A percentile compares a stretch with the other conserved stretches of the same genome.
Evolutionary conservation across 2,329 filamentous ascomycete species (phyloP).

Genomic region (Sporothrix curviconia): DNA sequence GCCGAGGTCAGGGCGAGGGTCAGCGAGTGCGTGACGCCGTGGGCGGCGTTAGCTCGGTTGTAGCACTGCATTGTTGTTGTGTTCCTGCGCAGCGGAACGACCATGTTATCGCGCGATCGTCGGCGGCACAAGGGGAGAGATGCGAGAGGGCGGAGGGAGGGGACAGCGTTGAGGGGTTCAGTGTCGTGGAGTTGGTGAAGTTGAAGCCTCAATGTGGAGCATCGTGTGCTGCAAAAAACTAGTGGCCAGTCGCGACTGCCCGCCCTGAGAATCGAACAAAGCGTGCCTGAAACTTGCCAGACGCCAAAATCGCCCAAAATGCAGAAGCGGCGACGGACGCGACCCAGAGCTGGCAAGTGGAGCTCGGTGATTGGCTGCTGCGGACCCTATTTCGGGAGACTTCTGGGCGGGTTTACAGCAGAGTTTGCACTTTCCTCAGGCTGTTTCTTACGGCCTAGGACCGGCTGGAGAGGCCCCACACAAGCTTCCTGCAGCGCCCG

Average conservation of each 20-base stretch:
- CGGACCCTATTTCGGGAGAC: no score
- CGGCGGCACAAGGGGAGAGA: background rate
- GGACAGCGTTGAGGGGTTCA: background rate
- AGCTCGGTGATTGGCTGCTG: slow-evolving; percentile 14
- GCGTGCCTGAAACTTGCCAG: no score
- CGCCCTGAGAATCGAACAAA: background rate
- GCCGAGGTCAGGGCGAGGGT: slow-evolving; percentile 69
- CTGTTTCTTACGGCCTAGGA: background rate
- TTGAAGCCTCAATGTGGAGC: background rate
- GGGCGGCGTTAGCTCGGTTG: slow-evolving; percentile 86
- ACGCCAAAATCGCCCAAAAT: slow-evolving; percentile 8
- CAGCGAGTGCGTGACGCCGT: slow-evolving; percentile 86
- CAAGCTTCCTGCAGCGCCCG: slow-evolving; percentile 9
- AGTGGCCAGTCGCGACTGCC: slow-evolving; percentile 4
- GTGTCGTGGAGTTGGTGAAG: background rate
- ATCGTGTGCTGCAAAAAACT: slow-evolving; percentile 2
- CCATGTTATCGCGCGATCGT: slow-evolving; percentile 10
- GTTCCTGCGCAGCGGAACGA: slow-evolving; percentile 22
- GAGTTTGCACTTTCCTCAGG: background rate
- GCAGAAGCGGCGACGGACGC: slow-evolving; percentile 4
- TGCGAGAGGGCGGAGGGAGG: background rate
- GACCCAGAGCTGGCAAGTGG: background rate
- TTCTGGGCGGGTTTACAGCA: no score
- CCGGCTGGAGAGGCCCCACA: slow-evolving; percentile 11
- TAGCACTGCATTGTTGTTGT: slow-evolving; percentile 87